Conservation (phyloP, 306 rosid species). For the Quercus berberidifolia region DNA sequence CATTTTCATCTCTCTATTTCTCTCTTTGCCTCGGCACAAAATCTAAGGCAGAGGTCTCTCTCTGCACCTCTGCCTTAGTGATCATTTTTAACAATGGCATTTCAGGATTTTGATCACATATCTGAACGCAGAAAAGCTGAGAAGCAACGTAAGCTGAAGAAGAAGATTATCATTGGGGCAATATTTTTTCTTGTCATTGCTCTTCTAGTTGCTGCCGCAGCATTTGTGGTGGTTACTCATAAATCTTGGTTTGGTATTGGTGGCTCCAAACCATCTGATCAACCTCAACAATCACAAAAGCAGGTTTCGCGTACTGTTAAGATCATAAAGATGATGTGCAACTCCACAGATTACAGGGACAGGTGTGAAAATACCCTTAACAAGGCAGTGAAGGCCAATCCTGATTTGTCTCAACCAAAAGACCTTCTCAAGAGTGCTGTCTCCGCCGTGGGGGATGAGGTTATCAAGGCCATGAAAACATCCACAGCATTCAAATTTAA, state of each 20-base stretch:
- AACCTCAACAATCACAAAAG: neutral
- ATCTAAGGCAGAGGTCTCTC: slow-evolving; percentile 66
- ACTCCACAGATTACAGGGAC: slow-evolving; percentile 41
- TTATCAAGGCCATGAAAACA: slow-evolving; percentile 40
- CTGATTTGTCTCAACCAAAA: slow-evolving; percentile 32
- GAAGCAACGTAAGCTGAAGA: slow-evolving; percentile 37
- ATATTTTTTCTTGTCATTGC: slow-evolving; percentile 32
- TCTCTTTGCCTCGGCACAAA: slow-evolving; percentile 17
- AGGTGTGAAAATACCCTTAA: slow-evolving; percentile 49
- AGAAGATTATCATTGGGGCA: slow-evolving; percentile 41
- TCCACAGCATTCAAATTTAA: slow-evolving; percentile 17
- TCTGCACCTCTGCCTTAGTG: slow-evolving; percentile 97
- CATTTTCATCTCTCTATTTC: slow-evolving; percentile 7
- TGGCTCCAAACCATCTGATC: neutral
- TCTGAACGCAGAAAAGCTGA: slow-evolving; percentile 59
- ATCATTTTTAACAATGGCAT: slow-evolving; percentile 42
- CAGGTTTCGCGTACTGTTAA: neutral
- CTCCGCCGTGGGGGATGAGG: slow-evolving; percentile 31
- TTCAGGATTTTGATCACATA: slow-evolving; percentile 83
- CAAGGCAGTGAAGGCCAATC: slow-evolving; percentile 10
- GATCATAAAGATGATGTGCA: slow-evolving; percentile 43
- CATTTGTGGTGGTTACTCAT: slow-evolving; percentile 11
- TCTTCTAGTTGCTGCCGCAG: slow-evolving; percentile 31
- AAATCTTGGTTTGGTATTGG: neutral
- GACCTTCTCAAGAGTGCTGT: slow-evolving; percentile 53